phyloP scores from a whole-genome alignment of 208 protist genomes.

The Wallacemonas sp. region DNA sequence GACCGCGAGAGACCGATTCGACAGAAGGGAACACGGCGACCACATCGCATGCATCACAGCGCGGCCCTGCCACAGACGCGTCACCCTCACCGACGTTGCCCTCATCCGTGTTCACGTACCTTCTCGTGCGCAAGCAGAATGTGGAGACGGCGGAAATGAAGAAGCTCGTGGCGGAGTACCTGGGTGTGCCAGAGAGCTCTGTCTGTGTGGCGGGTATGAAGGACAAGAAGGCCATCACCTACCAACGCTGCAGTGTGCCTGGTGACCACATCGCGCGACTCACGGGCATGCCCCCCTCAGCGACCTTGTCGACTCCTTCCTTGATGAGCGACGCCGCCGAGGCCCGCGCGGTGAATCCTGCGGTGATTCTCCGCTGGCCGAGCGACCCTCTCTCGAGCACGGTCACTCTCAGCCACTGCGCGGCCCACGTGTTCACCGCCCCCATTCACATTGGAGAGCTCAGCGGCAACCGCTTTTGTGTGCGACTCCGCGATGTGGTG shows the following conservation, averaged over 20 bases:
- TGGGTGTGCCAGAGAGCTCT: conserved; percentile 33
- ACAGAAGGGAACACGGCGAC: neutral
- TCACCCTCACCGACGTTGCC: neutral
- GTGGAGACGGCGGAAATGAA: conserved; percentile 81
- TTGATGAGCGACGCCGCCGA: neutral
- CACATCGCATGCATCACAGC: neutral
- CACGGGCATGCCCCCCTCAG: neutral
- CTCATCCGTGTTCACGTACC: conserved; percentile 43
- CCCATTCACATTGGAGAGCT: conserved; percentile 46
- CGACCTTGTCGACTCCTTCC: neutral
- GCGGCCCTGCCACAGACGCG: neutral
- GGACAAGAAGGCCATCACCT: conserved; percentile 90
- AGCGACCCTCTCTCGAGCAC: conserved; percentile 43
- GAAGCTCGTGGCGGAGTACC: conserved; percentile 49
- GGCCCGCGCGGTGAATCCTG: neutral
- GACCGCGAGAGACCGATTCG: neutral
- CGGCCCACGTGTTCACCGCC: conserved; percentile 1
- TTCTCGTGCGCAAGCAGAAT: conserved; percentile 82
- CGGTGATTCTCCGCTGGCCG: conserved; percentile 36
- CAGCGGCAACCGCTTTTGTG: conserved; percentile 72
- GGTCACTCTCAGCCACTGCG: conserved; percentile 19
- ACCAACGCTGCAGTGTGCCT: conserved; percentile 80
- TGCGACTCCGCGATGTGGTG: conserved; percentile 53
- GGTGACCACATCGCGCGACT: neutral
- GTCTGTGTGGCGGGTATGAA: conserved; percentile 93